Conservation (phyloP, 331 rosid species). For the Saraca asoca region DNA sequence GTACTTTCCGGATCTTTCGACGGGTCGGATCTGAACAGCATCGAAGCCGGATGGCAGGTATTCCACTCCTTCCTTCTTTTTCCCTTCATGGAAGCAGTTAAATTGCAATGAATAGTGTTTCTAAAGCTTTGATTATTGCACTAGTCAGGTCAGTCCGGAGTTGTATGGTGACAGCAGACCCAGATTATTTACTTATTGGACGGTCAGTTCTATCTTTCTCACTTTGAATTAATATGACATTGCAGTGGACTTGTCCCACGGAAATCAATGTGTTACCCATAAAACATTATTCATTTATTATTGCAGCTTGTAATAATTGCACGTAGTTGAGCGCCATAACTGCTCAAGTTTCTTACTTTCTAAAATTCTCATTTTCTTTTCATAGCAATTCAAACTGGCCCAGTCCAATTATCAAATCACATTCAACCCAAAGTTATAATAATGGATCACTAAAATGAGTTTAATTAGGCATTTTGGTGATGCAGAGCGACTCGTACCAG, state of each 20-base stretch:
- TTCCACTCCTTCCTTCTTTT: constrained; percentile 32
- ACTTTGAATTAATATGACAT: background rate
- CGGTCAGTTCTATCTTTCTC: constrained; percentile 59
- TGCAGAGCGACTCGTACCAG: constrained; percentile 81
- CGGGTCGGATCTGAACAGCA: constrained; percentile 96
- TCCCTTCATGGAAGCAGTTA: background rate
- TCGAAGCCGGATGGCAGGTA: constrained; percentile 99
- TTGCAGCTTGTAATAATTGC: background rate
- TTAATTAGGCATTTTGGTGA: background rate
- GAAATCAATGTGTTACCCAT: background rate
- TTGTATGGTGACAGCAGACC: constrained; percentile 98
- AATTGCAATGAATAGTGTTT: too few relatives aligned
- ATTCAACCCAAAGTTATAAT: background rate
- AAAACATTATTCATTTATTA: background rate
- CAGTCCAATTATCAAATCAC: too few relatives aligned
- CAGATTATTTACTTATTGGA: constrained; percentile 94
- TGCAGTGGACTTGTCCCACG: background rate
- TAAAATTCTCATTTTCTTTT: too few relatives aligned
- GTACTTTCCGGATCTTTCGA: constrained; percentile 86
- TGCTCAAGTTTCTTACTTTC: too few relatives aligned
- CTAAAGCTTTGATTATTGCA: constrained; percentile 76
- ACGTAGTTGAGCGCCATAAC: too few relatives aligned
- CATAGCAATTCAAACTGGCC: too few relatives aligned
- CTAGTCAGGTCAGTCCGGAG: constrained; percentile 99
- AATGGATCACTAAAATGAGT: background rate